A percentile compares a stretch with the other conserved stretches of the same genome.
These are phyloP conservation scores for Phytophthora melonis DNA, from an alignment of 352 stramenopile genomes.

Conservation along the genomic window DNA sequence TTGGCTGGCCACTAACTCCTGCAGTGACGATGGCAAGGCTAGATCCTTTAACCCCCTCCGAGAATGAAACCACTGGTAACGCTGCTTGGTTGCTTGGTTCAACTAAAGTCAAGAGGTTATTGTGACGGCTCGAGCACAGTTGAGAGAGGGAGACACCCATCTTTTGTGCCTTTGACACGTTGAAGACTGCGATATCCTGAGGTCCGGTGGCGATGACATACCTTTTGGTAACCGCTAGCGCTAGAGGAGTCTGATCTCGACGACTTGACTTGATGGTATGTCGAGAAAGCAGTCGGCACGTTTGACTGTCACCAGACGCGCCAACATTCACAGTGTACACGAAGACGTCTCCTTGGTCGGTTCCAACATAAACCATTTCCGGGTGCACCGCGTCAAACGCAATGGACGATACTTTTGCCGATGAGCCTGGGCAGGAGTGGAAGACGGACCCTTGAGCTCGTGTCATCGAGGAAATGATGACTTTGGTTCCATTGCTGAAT, in stretches of 20 bases:
- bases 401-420: constrained; percentile 46
- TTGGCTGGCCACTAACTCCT: not conserved
- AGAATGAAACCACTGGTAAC: constrained; percentile 30
- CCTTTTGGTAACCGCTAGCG: constrained; percentile 19
- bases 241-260: constrained; percentile 6
- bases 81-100: not conserved
- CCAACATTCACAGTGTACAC: constrained; percentile 36
- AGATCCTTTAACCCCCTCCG: constrained; percentile 37
- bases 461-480: constrained; percentile 45
- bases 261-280: constrained; percentile 3
- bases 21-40: constrained; percentile 29
- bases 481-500: constrained; percentile 46
- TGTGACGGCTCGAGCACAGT: constrained; percentile 14
- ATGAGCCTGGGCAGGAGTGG: constrained; percentile 53
- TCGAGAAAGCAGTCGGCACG: constrained; percentile 29
- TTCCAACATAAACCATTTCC: constrained; percentile 63
- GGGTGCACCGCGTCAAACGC: constrained; percentile 49
- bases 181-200: constrained; percentile 31
- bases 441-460: constrained; percentile 36
- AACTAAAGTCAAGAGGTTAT: not conserved
- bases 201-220: constrained; percentile 33
- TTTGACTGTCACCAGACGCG: constrained; percentile 3
- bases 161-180: constrained; percentile 27
- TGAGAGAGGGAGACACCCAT: constrained; percentile 10
- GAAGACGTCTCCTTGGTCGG: constrained; percentile 54